These are phyloP conservation scores for Tetrapisispora nanseiensis DNA, from an alignment of 805 yeast genomes.

Conservation along the genomic window DNA sequence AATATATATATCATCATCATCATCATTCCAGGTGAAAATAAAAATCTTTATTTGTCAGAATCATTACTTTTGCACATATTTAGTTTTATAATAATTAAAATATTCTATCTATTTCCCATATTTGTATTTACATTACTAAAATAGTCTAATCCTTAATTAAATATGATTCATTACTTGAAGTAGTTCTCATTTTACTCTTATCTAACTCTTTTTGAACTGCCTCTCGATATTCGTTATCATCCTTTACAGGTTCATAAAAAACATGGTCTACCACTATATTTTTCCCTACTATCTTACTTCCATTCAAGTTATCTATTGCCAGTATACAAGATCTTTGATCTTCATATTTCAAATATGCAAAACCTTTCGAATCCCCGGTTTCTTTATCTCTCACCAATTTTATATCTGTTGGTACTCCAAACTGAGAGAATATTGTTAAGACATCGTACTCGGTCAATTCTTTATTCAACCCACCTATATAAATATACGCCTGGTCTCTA, in stretches of 20 bases:
- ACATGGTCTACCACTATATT: conserved; percentile 62
- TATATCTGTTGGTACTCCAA: conserved; percentile 74
- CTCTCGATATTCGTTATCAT: conserved; percentile 40
- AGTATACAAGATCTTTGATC: conserved; percentile 70
- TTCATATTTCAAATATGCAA: conserved; percentile 75
- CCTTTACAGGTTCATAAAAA: conserved; percentile 45
- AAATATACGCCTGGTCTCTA: conserved; percentile 63
- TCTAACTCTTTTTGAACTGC: conserved; percentile 26
- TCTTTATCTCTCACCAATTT: conserved; percentile 56
- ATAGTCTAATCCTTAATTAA: background rate
- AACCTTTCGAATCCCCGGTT: conserved; percentile 61
- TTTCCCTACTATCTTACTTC: conserved; percentile 44
- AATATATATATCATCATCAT: too few relatives aligned
- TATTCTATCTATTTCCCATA: too few relatives aligned
- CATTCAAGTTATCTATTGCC: conserved; percentile 85
- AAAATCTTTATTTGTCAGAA: too few relatives aligned
- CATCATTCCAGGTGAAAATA: too few relatives aligned
- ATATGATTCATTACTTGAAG: background rate
- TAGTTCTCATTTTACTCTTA: background rate
- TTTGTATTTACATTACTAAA: too few relatives aligned
- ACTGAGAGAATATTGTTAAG: conserved; percentile 73
- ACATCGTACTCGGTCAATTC: conserved; percentile 68
- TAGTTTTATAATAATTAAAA: too few relatives aligned
- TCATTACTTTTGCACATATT: too few relatives aligned
- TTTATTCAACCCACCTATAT: conserved; percentile 61